Conservation (phyloP, 352 stramenopile species). For the Aphanomyces stellatus region DNA sequence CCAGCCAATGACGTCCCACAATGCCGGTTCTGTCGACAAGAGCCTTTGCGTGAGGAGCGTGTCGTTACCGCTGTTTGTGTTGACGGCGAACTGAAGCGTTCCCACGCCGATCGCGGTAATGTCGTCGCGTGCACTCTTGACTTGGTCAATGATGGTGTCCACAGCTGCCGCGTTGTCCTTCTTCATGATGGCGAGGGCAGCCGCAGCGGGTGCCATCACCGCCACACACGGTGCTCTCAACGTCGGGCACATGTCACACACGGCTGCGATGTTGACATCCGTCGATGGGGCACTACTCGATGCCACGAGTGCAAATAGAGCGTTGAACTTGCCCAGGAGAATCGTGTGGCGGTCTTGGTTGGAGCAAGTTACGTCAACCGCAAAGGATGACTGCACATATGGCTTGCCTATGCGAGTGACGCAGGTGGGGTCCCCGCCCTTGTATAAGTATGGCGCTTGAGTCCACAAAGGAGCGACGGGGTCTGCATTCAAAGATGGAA, state of each 20-base stretch:
- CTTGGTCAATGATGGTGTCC: background rate
- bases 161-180: background rate
- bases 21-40: background rate
- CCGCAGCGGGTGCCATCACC: background rate
- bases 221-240: background rate
- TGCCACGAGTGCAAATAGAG: background rate
- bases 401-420: background rate
- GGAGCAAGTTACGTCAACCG: background rate
- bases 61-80: background rate
- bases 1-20: background rate
- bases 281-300: too few species aligned
- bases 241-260: background rate
- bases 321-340: background rate
- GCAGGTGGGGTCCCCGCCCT: background rate
- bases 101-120: background rate
- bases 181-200: too few species aligned
- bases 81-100: background rate
- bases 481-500: background rate
- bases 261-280: too few species aligned
- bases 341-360: background rate
- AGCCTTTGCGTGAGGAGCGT: background rate
- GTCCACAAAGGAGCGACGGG: background rate
- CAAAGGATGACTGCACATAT: background rate
- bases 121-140: background rate
- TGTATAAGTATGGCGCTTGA: background rate